phyloP scores from a whole-genome alignment of 2,329 filamentous ascomycete genomes.

The Orbilia ellipsospora region DNA sequence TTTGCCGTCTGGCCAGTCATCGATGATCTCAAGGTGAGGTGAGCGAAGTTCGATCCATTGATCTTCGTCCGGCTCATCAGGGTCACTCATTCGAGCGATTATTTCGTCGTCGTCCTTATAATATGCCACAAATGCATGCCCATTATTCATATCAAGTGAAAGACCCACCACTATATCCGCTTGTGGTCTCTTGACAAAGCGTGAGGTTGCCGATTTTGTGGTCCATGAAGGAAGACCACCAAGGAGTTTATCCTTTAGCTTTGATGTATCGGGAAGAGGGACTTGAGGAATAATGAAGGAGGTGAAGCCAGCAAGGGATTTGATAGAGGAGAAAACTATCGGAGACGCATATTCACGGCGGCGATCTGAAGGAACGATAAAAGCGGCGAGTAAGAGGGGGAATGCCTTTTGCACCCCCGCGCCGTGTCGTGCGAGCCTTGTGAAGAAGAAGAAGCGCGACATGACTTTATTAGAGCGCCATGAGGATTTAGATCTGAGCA shows the following conservation, averaged over 20 bases:
- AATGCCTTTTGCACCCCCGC: slow-evolving; percentile 19
- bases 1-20: slow-evolving; percentile 10
- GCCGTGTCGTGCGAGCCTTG: slow-evolving; percentile 2
- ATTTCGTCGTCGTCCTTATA: slow-evolving; percentile 42
- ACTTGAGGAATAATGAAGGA: slow-evolving; percentile 32
- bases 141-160: slow-evolving; percentile 12
- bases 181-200: slow-evolving; percentile 38
- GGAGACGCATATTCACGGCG: slow-evolving; percentile 32
- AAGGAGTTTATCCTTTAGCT: slow-evolving; percentile 37
- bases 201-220: slow-evolving; percentile 39
- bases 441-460: slow-evolving; percentile 39
- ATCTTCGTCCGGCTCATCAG: slow-evolving; percentile 8
- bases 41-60: slow-evolving; percentile 15
- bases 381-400: slow-evolving; percentile 32
- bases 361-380: slow-evolving; percentile 45
- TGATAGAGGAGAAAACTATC: slow-evolving; percentile 39
- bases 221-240: slow-evolving; percentile 46
- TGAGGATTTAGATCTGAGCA: neutral
- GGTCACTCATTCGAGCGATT: neutral
- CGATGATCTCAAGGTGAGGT: slow-evolving; percentile 8
- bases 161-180: slow-evolving; percentile 45
- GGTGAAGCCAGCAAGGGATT: slow-evolving; percentile 31
- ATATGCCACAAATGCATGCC: slow-evolving; percentile 27
- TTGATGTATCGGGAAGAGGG: slow-evolving; percentile 50
- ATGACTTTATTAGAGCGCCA: slow-evolving; percentile 16